Evolutionary conservation across 2,329 filamentous ascomycete species (phyloP), one percentile per base, ranked within the genome.

Genomic region (Didymella exigua): DNA sequence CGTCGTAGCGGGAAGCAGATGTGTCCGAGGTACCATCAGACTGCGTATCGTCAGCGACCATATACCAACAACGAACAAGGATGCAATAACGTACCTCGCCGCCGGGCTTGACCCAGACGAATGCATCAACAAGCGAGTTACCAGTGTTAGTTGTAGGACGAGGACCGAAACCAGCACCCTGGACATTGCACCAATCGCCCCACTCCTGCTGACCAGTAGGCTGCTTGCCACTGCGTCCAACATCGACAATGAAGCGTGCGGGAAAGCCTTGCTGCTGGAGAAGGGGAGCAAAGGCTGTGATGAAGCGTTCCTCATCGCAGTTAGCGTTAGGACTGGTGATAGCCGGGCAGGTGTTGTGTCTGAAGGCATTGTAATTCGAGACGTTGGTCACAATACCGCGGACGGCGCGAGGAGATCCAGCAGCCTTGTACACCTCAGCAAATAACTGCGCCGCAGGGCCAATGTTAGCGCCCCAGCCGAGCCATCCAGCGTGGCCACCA

Each of bases 91-190:
- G 13, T 59, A 68, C 65, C 57, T 83, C 81, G 49, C 80, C 81
- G 60, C 87, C 87, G 4, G 87, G 87, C 81, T 89, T 89, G 63
- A 89, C 77, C 87, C 87, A 89, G 53, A 89, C 86, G 61, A 89
- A 86, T 34, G 86, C 85, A 70, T 89, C 87, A 29, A 82, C 78
- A 16, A 86, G 76, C 1, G 74, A 68, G 59, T 85, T 80, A 13
- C 83, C 84, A 8, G 86, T 89, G 67, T 84, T 77, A n/a, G 84
- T 79, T 3, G 82, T 83, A 1, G 86, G 86, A n/a, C 85, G 81
- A n/a, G 75, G 73, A 56, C 87, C 87, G 58, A 88, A 89, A 7
- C 87, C 86, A 54, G 85, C 83, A 27, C 81, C 83, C 42, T 77
- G 81, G 56, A 87, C 79, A 67, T 88, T 89, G 78, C 86, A 89